Base-by-base conservation (phyloP, 1,284 basidiomycete species). In the Fomitopsis palustris region DNA sequence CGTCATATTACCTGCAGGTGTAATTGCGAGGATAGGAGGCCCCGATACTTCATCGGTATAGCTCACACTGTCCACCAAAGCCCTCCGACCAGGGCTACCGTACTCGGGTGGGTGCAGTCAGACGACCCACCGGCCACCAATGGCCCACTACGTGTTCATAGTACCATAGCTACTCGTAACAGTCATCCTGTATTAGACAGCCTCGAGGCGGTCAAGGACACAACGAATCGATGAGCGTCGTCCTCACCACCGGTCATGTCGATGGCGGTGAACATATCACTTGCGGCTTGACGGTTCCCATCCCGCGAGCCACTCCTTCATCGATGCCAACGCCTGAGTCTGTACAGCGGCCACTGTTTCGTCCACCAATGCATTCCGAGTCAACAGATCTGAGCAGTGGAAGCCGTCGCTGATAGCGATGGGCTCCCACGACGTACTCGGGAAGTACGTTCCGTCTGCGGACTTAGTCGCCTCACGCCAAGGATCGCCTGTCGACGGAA, bases 381-480 rank as follows among this genome's bases (percentile, higher is more conserved):
- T 75, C 55, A 74, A 62, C 45, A 90, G 69, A 68, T 91, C 88
- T 3, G 85, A 85, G 68, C 79, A 81, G 65, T 90, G 88, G 78
- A 84, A 89, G 0, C 85, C 88, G 60, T 87, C 78, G 43, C 82
- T 73, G 9, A 82, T 69, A 12, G 74, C 77, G 58, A 89, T 84
- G 0, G 84, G 84, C 64, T 86, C 83, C 1, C 68, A 67, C 1
- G 75, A 56, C 2, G 84, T 87, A 67, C 80, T 87, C 17, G 67
- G 25, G 57, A 81, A 75, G 57, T 72, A 64, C n/a, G 79, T 72
- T 33, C 75, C 75, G 31, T 81, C 78, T 0, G 87, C 84, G 4
- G 87, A 88, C 16, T 88, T 74, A 0, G 88, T 89, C 7, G 82
- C 81, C 59, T 86, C 85, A 60, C 81, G 79, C 88, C 87, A 90